phyloP scores from a whole-genome alignment of 129 eudicot genomes.

The Centrapalus pauciflorus region DNA sequence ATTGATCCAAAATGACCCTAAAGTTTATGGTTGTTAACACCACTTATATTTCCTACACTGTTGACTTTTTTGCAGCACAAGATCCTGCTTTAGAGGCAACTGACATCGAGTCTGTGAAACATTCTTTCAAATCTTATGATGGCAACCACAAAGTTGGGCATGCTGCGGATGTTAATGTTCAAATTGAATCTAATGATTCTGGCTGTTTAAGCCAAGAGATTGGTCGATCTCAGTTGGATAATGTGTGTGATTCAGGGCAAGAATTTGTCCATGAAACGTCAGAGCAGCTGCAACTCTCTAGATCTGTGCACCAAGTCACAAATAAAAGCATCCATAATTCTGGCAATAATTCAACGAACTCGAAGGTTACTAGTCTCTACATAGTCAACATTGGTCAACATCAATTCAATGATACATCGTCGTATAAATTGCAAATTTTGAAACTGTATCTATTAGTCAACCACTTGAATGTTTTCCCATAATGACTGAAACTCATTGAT shows the following conservation, averaged over 20 bases:
- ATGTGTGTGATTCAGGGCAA: slow-evolving; percentile 14
- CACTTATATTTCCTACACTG: not conserved
- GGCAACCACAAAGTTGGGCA: slow-evolving; percentile 12
- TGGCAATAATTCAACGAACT: slow-evolving; percentile 15
- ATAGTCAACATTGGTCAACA: not conserved
- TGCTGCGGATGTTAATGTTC: slow-evolving; percentile 11
- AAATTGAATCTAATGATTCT: not conserved
- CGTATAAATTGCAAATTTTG: not conserved
- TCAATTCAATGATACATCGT: not conserved
- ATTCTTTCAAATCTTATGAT: slow-evolving; percentile 10
- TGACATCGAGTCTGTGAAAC: slow-evolving; percentile 15
- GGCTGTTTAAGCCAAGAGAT: not conserved
- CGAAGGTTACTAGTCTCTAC: slow-evolving; percentile 27
- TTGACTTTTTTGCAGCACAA: slow-evolving; percentile 35
- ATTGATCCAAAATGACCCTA: not conserved
- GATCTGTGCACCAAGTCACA: slow-evolving; percentile 21
- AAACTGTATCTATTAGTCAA: not conserved
- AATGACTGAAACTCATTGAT: not conserved
- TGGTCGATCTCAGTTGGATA: slow-evolving; percentile 2
- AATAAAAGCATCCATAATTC: not conserved
- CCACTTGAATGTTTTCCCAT: not conserved
- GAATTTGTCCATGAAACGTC: slow-evolving; percentile 1
- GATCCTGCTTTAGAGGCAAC: slow-evolving; percentile 23
- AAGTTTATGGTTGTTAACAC: not conserved
- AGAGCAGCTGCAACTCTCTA: slow-evolving; percentile 9